Base-by-base conservation (phyloP, 75 land plant genomes). In the Larix kaempferi region DNA sequence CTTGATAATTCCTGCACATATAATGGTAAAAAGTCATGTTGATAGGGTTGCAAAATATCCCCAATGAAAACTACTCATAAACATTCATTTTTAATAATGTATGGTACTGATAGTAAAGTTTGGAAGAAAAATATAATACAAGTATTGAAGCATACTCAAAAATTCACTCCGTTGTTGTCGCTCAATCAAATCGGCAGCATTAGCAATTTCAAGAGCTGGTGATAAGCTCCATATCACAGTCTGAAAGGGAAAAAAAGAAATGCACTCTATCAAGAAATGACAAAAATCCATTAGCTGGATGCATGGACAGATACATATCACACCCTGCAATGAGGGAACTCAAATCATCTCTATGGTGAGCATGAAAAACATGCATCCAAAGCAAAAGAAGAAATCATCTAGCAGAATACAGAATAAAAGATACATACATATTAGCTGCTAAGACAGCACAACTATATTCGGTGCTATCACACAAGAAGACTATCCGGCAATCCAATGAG, bases 171-270 rank as follows among this genome's bases (percentile, higher is more conserved):
- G 90, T 77, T 97, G 99, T 66, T 81, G 72, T 21, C 92, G 86
- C 78, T 96, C 93, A 69, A 88, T 96, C 75, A 96, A 76, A 84
- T 96, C 99, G 59, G 99, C 99, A 69, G 99, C 98, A 81, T 69
- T 73, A 5, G 95, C 98, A 52, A 22, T 52, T 77, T 82, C 83
- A 29, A 77, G 57, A 21, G 78, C 78, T 23, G 83, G 73, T 16
- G 86, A 82, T 16, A 87, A 82, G 78, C 83, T 77, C 81, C 84
- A 76, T 7, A 86, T 60, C 54, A 89, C 56, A 67, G 85, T 87
- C 97, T 94, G 73, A 49, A 49, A 49, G 54, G 2, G 54, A 1
- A 10, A 49, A 49, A 10, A 49, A 49, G 11, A 49, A 49, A 49
- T 2, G 54, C 54, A 49, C 12, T 49, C 54, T 11, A 49, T 49